phyloP scores from a whole-genome alignment of 345 rosid species.

The Leavenworthia alabamica region DNA sequence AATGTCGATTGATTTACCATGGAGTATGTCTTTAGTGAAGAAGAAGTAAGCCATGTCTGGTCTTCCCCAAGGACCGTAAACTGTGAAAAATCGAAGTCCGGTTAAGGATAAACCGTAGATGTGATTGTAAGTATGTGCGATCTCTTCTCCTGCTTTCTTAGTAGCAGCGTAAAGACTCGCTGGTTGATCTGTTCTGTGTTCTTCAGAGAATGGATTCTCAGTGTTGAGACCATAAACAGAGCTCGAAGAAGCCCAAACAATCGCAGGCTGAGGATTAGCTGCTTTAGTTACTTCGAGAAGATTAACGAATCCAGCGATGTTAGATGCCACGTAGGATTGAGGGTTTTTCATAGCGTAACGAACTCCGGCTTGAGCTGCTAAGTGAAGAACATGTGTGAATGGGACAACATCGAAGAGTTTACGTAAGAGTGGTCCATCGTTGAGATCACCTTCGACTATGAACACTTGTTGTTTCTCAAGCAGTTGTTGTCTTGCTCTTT shows the following conservation, averaged over 20 bases:
- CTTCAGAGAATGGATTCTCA: conserved; percentile 72
- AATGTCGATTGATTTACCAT: conserved; percentile 62
- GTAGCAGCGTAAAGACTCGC: conserved; percentile 92
- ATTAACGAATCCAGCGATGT: conserved; percentile 73
- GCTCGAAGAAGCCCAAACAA: conserved; percentile 86
- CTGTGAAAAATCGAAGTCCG: conserved; percentile 70
- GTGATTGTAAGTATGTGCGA: conserved; percentile 81
- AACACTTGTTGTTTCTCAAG: conserved; percentile 52
- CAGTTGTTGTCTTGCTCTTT: conserved; percentile 54
- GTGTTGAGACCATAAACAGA: conserved; percentile 86
- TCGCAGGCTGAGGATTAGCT: conserved; percentile 70
- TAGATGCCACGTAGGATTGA: conserved; percentile 64
- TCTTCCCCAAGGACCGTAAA: conserved; percentile 88
- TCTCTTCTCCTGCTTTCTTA: conserved; percentile 78
- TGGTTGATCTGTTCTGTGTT: conserved; percentile 67
- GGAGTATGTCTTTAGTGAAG: conserved; percentile 68
- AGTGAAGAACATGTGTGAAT: conserved; percentile 77
- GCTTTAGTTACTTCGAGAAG: conserved; percentile 65
- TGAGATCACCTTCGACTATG: conserved; percentile 74
- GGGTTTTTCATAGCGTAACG: conserved; percentile 93
- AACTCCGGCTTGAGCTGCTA: conserved; percentile 89
- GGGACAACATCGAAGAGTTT: conserved; percentile 78
- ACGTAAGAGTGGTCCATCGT: conserved; percentile 50
- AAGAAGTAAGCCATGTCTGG: conserved; percentile 95
- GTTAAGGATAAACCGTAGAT: conserved; percentile 78